phyloP scores from a whole-genome alignment of 1,284 basidiomycete species.

The Rhodotorula sp. region DNA sequence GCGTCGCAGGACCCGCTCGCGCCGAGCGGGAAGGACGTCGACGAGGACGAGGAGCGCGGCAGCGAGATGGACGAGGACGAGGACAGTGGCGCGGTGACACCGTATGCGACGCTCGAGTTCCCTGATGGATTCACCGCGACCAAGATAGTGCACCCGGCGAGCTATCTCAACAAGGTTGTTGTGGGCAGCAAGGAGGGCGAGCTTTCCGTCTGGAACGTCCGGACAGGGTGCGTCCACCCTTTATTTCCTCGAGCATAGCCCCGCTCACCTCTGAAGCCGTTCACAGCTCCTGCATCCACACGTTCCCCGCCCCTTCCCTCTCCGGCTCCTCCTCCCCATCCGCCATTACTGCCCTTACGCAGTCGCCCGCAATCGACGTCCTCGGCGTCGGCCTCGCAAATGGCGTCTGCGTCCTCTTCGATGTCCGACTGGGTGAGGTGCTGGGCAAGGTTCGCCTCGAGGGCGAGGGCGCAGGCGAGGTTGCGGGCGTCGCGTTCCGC shows the following conservation, averaged over 20 bases:
- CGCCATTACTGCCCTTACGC: slow-evolving; percentile 75
- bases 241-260: accelerated
- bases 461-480: slow-evolving; percentile 65
- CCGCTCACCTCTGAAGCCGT: background rate
- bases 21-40: slow-evolving; percentile 58
- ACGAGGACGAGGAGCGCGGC: slow-evolving; percentile 51
- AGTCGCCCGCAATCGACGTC: slow-evolving; percentile 95
- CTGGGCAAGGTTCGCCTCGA: slow-evolving; percentile 83
- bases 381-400: slow-evolving; percentile 86
- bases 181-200: slow-evolving; percentile 78
- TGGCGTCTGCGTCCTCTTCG: slow-evolving; percentile 84
- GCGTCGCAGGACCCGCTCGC: slow-evolving; percentile 29
- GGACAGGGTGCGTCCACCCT: slow-evolving; percentile 64
- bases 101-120: slow-evolving; percentile 70
- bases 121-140: slow-evolving; percentile 79
- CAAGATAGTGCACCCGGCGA: slow-evolving; percentile 85
- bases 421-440: slow-evolving; percentile 84
- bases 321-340: slow-evolving; percentile 46
- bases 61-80: slow-evolving; percentile 8
- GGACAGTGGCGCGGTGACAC: slow-evolving; percentile 23
- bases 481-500: slow-evolving; percentile 79
- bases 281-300: slow-evolving; percentile 55
- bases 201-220: slow-evolving; percentile 93
- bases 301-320: slow-evolving; percentile 49
- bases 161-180: slow-evolving; percentile 94